Conservation (phyloP, 495 filamentous ascomycete genomes). For the Penicillium desertorum region DNA sequence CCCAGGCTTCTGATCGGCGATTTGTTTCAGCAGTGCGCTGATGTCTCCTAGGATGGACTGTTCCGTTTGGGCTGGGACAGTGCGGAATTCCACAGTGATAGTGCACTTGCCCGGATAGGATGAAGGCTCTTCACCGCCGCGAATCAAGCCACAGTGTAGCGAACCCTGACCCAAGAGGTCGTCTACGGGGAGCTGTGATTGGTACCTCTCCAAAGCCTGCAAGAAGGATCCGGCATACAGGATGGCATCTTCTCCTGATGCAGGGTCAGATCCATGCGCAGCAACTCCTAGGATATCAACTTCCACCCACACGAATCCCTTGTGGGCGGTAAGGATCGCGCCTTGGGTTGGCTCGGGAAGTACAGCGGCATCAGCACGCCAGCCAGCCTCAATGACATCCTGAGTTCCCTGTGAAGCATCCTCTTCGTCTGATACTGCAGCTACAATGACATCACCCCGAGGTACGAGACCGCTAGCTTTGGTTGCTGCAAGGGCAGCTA, state of each 20-base stretch:
- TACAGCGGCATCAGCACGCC: constrained; percentile 47
- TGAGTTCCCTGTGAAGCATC: constrained; percentile 46
- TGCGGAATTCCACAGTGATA: constrained; percentile 47
- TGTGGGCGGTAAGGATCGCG: constrained; percentile 41
- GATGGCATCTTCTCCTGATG: constrained; percentile 45
- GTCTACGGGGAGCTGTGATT: constrained; percentile 30
- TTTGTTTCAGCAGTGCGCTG: constrained; percentile 19
- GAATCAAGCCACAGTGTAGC: constrained; percentile 46
- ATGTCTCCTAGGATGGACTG: constrained; percentile 34
- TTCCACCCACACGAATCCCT: constrained; percentile 51
- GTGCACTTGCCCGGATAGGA: constrained; percentile 47
- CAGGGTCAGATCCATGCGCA: constrained; percentile 46
- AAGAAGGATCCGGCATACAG: constrained; percentile 45
- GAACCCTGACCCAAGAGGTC: constrained; percentile 38
- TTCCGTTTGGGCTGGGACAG: constrained; percentile 38
- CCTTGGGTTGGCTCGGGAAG: constrained; percentile 43
- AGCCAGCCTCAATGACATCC: constrained; percentile 47
- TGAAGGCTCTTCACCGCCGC: constrained; percentile 48
- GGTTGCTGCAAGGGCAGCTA: constrained; percentile 35
- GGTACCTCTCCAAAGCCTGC: constrained; percentile 40
- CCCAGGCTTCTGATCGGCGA: constrained; percentile 21
- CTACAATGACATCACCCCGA: constrained; percentile 46
- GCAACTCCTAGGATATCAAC: constrained; percentile 46
- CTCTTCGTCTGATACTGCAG: constrained; percentile 52
- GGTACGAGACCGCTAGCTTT: constrained; percentile 27